Conservation (phyloP, 1,284 basidiomycete genomes). For the Coniferiporia weirii region DNA sequence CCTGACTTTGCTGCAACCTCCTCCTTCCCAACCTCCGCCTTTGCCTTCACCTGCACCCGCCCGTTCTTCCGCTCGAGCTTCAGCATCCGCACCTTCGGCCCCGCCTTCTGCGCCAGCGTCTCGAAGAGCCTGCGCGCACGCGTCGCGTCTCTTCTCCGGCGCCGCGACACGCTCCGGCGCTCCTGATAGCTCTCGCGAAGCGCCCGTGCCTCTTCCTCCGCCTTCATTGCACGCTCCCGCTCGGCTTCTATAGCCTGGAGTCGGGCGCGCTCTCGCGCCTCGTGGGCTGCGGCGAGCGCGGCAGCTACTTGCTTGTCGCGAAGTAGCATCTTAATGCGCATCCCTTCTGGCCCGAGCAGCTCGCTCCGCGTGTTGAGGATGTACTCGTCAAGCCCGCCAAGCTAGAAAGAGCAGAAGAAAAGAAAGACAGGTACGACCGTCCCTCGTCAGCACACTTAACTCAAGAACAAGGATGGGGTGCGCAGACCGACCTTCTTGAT, state of each 20-base stretch:
- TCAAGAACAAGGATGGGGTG: neutral
- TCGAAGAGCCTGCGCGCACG: too few species aligned
- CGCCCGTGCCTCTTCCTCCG: neutral
- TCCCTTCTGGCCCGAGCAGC: constrained; percentile 67
- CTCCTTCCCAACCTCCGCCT: neutral
- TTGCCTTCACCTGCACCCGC: neutral
- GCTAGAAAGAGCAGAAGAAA: constrained; percentile 32
- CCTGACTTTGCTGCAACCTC: neutral
- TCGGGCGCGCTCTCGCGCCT: neutral
- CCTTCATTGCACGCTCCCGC: neutral
- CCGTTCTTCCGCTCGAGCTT: neutral
- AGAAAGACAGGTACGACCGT: neutral
- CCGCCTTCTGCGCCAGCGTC: neutral
- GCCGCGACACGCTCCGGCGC: too few species aligned
- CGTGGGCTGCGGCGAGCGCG: neutral
- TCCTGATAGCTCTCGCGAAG: too few species aligned
- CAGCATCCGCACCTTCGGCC: neutral
- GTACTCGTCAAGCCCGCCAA: constrained; percentile 79
- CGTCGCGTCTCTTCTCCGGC: too few species aligned
- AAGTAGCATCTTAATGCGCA: constrained; percentile 62
- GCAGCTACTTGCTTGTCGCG: constrained; percentile 35
- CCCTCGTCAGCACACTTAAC: neutral
- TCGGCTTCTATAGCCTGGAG: neutral
- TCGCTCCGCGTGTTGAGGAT: constrained; percentile 60
- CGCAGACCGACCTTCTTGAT: constrained; percentile 63